Evolutionary conservation across 2,329 filamentous ascomycete genomes (phyloP).

Genomic region (Raffaelea arxii): DNA sequence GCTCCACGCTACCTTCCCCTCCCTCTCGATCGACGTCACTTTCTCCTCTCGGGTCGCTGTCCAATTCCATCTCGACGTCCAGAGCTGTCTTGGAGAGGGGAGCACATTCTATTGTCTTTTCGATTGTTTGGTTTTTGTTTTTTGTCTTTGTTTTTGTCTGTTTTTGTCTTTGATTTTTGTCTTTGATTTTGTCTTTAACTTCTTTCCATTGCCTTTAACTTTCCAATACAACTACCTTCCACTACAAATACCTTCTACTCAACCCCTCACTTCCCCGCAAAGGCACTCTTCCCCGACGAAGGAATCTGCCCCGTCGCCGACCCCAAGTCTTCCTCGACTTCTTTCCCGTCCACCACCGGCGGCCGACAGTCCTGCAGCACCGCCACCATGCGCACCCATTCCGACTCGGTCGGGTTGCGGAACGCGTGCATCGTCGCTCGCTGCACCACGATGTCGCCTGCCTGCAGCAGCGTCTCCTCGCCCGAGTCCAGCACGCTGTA

Average conservation of each 20-base stretch:
- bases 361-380: slow-evolving; percentile 27
- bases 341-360: slow-evolving; percentile 9
- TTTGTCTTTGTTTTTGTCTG: too few species aligned
- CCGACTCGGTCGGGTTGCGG: slow-evolving; percentile 35
- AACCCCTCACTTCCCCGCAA: neutral
- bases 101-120: too few species aligned
- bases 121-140: too few species aligned
- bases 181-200: too few species aligned
- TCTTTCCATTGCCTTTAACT: too few species aligned
- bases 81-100: too few species aligned
- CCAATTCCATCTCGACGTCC: too few species aligned
- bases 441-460: slow-evolving; percentile 27
- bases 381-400: slow-evolving; percentile 37
- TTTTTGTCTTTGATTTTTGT: too few species aligned
- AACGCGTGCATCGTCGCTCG: slow-evolving; percentile 44
- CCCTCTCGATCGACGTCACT: too few species aligned
- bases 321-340: slow-evolving; percentile 11
- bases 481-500: slow-evolving; percentile 12
- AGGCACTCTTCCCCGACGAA: slow-evolving; percentile 7
- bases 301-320: slow-evolving; percentile 6
- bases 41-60: too few species aligned
- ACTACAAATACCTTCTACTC: neutral
- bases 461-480: slow-evolving; percentile 9
- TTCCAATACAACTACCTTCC: too few species aligned
- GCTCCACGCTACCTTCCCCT: too few species aligned